Evolutionary conservation across 208 protist genomes (phyloP).

Genomic region (Wallacemonas rigidus): DNA sequence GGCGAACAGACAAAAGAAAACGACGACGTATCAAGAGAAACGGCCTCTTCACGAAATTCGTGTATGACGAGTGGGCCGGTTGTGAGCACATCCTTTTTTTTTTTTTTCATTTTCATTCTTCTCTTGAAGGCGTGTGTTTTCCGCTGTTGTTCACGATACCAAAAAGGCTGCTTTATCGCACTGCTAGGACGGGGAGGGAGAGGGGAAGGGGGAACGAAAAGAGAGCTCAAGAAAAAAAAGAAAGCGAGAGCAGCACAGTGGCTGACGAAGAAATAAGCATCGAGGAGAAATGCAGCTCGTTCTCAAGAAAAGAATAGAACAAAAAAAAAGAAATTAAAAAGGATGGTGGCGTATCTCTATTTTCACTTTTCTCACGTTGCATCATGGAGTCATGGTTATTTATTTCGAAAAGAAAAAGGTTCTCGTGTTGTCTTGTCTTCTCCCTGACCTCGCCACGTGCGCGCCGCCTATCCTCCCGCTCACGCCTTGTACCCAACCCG

Average conservation of each 20-base stretch:
- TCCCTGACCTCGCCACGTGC: background rate
- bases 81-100: background rate
- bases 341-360: background rate
- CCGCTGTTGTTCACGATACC: background rate
- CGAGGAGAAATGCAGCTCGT: too few relatives aligned
- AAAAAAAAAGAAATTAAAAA: slow-evolving; percentile 12
- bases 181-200: background rate
- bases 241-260: slow-evolving; percentile 3
- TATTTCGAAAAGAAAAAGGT: slow-evolving; percentile 18
- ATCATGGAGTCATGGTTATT: background rate
- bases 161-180: slow-evolving; percentile 1
- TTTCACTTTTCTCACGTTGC: background rate
- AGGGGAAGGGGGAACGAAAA: slow-evolving; percentile 5
- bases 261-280: background rate
- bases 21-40: slow-evolving; percentile 11
- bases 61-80: background rate
- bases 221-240: slow-evolving; percentile 9
- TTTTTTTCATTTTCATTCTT: slow-evolving; percentile 5
- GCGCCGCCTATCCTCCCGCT: too few relatives aligned
- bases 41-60: background rate
- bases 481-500: too few relatives aligned
- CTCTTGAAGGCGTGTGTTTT: background rate
- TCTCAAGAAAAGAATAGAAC: slow-evolving; percentile 10
- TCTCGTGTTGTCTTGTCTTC: background rate
- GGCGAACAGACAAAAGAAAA: background rate